These are phyloP conservation scores for Mallotus japonicus DNA, from an alignment of 441 rosid genomes.

Conservation along the genomic window DNA sequence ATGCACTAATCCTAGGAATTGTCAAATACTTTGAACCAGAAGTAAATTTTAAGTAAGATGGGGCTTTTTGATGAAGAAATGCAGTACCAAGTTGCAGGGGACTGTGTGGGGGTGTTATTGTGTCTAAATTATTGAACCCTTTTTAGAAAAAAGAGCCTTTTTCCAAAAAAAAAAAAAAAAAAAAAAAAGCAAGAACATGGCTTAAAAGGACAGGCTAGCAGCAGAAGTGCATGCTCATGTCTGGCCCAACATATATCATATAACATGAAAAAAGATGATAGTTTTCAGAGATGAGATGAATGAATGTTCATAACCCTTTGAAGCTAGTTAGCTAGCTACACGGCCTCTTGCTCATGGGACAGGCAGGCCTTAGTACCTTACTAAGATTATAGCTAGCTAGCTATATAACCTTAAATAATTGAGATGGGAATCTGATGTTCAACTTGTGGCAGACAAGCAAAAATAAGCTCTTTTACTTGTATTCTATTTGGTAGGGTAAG, in stretches of 20 bases:
- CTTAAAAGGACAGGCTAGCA: conserved; percentile 46
- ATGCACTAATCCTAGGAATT: neutral
- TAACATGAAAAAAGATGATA: conserved; percentile 23
- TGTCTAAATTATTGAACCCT: conserved; percentile 29
- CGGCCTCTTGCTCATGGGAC: neutral
- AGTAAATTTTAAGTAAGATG: conserved; percentile 1
- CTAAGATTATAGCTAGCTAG: neutral
- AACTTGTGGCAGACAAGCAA: conserved; percentile 34
- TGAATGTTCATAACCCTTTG: conserved; percentile 12
- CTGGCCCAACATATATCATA: conserved; percentile 33
- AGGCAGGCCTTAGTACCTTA: neutral
- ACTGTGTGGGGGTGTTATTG: conserved; percentile 32
- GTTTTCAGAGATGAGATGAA: conserved; percentile 14
- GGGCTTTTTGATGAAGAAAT: neutral
- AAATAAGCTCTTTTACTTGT: conserved; percentile 9
- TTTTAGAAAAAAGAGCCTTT: conserved; percentile 26
- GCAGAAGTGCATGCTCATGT: conserved; percentile 38
- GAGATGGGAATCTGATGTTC: conserved; percentile 27
- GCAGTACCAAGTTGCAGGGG: neutral
- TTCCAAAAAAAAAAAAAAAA: too few species aligned
- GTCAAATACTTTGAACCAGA: neutral
- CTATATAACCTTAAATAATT: conserved; percentile 16
- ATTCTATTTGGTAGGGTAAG: conserved; percentile 13
- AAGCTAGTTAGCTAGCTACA: neutral
- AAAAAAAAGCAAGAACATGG: conserved; percentile 31